phyloP scores from a whole-genome alignment of 306 rosid genomes.

The Canavalia ensiformis region DNA sequence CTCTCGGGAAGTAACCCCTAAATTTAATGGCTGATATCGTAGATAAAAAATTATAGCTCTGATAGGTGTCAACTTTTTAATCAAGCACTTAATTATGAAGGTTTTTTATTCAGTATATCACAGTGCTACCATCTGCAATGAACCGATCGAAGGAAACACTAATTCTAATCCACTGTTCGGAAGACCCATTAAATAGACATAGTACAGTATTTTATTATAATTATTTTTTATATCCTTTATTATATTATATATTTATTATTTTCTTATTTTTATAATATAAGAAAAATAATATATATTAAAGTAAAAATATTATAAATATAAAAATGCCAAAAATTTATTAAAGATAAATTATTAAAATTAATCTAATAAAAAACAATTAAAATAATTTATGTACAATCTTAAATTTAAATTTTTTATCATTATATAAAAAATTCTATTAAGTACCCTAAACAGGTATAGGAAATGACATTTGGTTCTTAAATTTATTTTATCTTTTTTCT shows the following conservation, averaged over 20 bases:
- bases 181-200: constrained; percentile 57
- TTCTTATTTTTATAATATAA: too few species aligned
- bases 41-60: constrained; percentile 26
- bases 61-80: constrained; percentile 34
- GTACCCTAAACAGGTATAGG: background rate
- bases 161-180: constrained; percentile 56
- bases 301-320: too few species aligned
- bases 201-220: too few species aligned
- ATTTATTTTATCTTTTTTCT: background rate
- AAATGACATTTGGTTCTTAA: constrained; percentile 50
- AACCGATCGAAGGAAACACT: constrained; percentile 35
- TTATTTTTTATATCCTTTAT: too few species aligned
- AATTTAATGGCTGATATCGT: constrained; percentile 54
- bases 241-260: too few species aligned
- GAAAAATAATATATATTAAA: too few species aligned
- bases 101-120: constrained; percentile 31
- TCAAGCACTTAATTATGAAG: constrained; percentile 28
- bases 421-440: too few species aligned
- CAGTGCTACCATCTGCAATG: constrained; percentile 40
- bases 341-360: too few species aligned
- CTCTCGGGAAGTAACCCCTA: constrained; percentile 50
- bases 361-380: too few species aligned
- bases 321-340: too few species aligned
- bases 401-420: too few species aligned
- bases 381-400: too few species aligned